These are phyloP conservation scores for Anthracocystis setariae DNA, from an alignment of 1,284 basidiomycete genomes.

Conservation along the genomic window DNA sequence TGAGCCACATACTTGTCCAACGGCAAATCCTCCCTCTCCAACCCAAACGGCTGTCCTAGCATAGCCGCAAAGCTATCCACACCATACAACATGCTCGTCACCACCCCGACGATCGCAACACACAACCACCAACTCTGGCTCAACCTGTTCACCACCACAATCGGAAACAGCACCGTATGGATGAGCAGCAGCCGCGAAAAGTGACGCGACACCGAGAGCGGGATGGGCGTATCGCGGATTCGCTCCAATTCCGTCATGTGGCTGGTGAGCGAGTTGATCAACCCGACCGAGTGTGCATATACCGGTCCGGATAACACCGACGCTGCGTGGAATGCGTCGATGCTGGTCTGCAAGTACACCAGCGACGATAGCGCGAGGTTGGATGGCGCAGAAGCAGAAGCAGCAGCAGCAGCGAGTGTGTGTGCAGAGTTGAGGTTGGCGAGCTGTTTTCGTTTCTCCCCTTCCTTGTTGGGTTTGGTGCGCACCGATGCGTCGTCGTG, in stretches of 20 bases:
- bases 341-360: conserved; percentile 21
- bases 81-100: conserved; percentile 46
- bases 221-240: conserved; percentile 47
- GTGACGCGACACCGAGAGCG: conserved; percentile 29
- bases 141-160: conserved; percentile 34
- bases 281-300: conserved; percentile 41
- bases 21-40: conserved; percentile 43
- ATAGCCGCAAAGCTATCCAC: conserved; percentile 43
- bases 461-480: neutral
- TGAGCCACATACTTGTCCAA: conserved; percentile 30
- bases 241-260: conserved; percentile 51
- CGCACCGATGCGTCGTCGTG: neutral
- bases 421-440: conserved; percentile 25
- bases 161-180: conserved; percentile 32
- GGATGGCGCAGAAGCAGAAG: neutral
- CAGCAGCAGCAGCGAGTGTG: neutral
- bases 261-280: conserved; percentile 34
- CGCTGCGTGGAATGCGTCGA: conserved; percentile 23
- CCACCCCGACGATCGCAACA: conserved; percentile 10
- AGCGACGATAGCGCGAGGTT: conserved; percentile 32
- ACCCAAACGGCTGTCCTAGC: conserved; percentile 41
- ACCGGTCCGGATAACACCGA: conserved; percentile 24
- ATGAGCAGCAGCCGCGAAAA: conserved; percentile 32
- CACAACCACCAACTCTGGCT: conserved; percentile 22
- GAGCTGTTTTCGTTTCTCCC: conserved; percentile 28